phyloP scores from a whole-genome alignment of 2,329 filamentous ascomycete species.

The Eutypella sp. region DNA sequence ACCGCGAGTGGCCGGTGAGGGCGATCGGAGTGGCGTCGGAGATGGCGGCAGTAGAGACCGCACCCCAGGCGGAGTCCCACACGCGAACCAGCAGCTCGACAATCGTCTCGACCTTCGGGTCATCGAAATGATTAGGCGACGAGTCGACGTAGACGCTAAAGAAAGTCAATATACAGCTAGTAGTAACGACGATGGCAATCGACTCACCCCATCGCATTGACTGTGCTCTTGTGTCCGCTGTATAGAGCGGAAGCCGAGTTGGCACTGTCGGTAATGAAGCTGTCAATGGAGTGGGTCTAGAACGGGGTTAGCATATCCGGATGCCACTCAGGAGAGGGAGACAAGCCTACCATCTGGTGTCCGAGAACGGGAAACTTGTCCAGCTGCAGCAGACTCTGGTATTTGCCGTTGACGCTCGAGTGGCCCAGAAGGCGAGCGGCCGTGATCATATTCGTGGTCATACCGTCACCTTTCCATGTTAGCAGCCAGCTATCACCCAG shows the following conservation, averaged over 20 bases:
- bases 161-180: background rate
- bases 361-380: slow-evolving; percentile 83
- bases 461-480: slow-evolving; percentile 40
- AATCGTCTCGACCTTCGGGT: slow-evolving; percentile 82
- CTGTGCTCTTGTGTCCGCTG: slow-evolving; percentile 76
- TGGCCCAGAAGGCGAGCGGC: slow-evolving; percentile 77
- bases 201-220: slow-evolving; percentile 67
- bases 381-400: slow-evolving; percentile 68
- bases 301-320: slow-evolving; percentile 2
- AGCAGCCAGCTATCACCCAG: slow-evolving; percentile 3
- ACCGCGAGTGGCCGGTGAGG: slow-evolving; percentile 66
- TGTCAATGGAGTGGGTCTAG: slow-evolving; percentile 74
- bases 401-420: slow-evolving; percentile 79
- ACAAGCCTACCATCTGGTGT: slow-evolving; percentile 62
- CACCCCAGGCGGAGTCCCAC: slow-evolving; percentile 55
- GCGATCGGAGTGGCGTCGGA: slow-evolving; percentile 80
- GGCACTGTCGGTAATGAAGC: slow-evolving; percentile 81
- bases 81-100: slow-evolving; percentile 71
- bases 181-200: accelerated
- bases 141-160: slow-evolving; percentile 68
- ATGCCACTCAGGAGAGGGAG: background rate
- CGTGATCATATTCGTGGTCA: slow-evolving; percentile 74
- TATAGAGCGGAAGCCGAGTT: slow-evolving; percentile 81
- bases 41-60: slow-evolving; percentile 75
- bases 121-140: slow-evolving; percentile 67